These are phyloP conservation scores for Fragilaria radians DNA, from an alignment of 108 stramenopile genomes.

Conservation along the genomic window DNA sequence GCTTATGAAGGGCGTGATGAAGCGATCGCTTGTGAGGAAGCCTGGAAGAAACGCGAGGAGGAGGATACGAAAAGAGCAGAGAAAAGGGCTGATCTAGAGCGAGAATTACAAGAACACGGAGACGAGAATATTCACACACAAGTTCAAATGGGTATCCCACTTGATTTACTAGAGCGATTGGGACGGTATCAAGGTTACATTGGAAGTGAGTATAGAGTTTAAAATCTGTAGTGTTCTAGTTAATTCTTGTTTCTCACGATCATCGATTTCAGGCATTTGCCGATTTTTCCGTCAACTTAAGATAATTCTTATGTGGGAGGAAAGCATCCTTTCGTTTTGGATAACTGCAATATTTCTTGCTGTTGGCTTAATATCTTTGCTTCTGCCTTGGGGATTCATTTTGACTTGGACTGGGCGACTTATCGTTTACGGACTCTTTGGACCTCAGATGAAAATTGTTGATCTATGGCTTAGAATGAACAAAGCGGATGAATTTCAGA, in stretches of 20 bases:
- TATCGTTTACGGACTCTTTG: conserved; percentile 54
- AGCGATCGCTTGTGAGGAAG: conserved; percentile 23
- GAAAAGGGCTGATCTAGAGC: conserved; percentile 29
- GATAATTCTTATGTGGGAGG: conserved; percentile 58
- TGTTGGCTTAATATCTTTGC: conserved; percentile 33
- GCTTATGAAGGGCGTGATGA: conserved; percentile 34
- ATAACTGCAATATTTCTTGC: conserved; percentile 40
- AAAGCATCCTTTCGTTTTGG: conserved; percentile 58
- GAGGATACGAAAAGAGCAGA: conserved; percentile 38
- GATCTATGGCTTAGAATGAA: conserved; percentile 38
- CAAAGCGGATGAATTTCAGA: conserved; percentile 18
- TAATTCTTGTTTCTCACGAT: background rate
- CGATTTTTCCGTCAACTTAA: conserved; percentile 27
- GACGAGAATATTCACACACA: conserved; percentile 34
- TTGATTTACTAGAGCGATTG: conserved; percentile 21
- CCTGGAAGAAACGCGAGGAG: conserved; percentile 32
- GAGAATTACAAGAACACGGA: conserved; percentile 35
- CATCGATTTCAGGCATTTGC: conserved; percentile 13
- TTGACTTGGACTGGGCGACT: conserved; percentile 48
- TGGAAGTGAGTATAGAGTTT: conserved; percentile 12
- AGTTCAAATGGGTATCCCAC: conserved; percentile 15
- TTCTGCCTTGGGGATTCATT: conserved; percentile 64
- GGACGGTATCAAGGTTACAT: conserved; percentile 26
- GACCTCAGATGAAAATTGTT: conserved; percentile 63
- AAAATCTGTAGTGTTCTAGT: background rate